Evolutionary conservation across 768 basidiomycete species (phyloP).

Genomic region (Pleurotus pulmonarius): DNA sequence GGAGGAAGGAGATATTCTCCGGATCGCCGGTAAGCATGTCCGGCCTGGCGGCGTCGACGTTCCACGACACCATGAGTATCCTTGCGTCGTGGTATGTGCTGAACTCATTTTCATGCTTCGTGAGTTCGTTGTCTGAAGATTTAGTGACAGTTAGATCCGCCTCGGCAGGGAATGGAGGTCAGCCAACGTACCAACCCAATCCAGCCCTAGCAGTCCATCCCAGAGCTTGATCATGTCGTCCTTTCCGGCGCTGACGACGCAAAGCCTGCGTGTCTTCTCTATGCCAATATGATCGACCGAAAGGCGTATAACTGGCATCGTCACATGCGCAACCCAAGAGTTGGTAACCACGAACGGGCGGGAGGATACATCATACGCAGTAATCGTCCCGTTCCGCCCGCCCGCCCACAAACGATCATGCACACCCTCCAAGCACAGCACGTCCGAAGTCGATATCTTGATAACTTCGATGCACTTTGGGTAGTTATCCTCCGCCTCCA

Average conservation of each 20-base stretch:
- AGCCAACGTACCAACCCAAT: slow-evolving; percentile 77
- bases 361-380: slow-evolving; percentile 70
- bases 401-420: slow-evolving; percentile 86
- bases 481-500: slow-evolving; percentile 48
- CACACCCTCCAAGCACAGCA: slow-evolving; percentile 83
- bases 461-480: slow-evolving; percentile 71
- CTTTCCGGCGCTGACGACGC: slow-evolving; percentile 71
- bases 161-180: not conserved
- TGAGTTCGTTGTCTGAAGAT: slow-evolving; percentile 64
- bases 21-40: slow-evolving; percentile 61
- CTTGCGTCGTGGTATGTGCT: slow-evolving; percentile 77
- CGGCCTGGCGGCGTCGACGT: slow-evolving; percentile 85
- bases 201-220: slow-evolving; percentile 83
- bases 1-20: slow-evolving; percentile 79
- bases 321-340: slow-evolving; percentile 77
- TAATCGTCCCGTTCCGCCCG: slow-evolving; percentile 74
- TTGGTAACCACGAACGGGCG: slow-evolving; percentile 88
- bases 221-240: slow-evolving; percentile 76
- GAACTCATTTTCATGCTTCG: slow-evolving; percentile 71
- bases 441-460: slow-evolving; percentile 77
- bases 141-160: not conserved
- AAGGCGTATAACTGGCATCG: slow-evolving; percentile 60
- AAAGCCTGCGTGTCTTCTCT: slow-evolving; percentile 60
- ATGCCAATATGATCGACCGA: slow-evolving; percentile 73
- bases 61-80: slow-evolving; percentile 86